Conservation (phyloP, 768 basidiomycete genomes). For the Suillus ampliporus region DNA sequence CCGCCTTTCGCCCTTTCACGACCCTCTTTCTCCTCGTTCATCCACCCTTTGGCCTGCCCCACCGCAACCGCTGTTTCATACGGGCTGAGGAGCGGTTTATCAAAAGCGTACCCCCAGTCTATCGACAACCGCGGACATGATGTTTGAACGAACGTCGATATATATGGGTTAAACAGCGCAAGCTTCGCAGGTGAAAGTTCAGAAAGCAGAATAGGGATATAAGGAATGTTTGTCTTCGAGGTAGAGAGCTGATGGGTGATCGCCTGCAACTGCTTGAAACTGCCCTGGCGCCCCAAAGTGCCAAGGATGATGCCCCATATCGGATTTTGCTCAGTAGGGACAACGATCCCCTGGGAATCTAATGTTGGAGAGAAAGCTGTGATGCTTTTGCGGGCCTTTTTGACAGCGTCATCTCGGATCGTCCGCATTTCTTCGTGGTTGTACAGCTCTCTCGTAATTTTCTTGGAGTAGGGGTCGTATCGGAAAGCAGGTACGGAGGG, state of each 20-base stretch:
- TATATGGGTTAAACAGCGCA: slow-evolving; percentile 76
- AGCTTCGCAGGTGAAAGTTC: slow-evolving; percentile 97
- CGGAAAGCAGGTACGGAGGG: slow-evolving; percentile 93
- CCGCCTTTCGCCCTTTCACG: slow-evolving; percentile 26
- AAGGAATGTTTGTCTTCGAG: slow-evolving; percentile 64
- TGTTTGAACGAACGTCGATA: slow-evolving; percentile 94
- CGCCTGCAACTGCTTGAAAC: slow-evolving; percentile 86
- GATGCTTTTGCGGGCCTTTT: slow-evolving; percentile 72
- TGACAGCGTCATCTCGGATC: slow-evolving; percentile 76
- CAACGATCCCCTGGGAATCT: slow-evolving; percentile 11
- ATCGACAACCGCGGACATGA: slow-evolving; percentile 96
- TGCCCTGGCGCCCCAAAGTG: slow-evolving; percentile 94
- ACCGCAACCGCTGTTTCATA: slow-evolving; percentile 93
- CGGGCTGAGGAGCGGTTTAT: slow-evolving; percentile 85
- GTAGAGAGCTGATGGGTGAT: slow-evolving; percentile 72
- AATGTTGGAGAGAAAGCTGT: slow-evolving; percentile 27
- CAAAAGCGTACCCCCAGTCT: slow-evolving; percentile 98
- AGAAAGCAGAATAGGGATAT: slow-evolving; percentile 90
- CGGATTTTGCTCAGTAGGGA: slow-evolving; percentile 8
- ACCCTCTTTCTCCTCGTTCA: slow-evolving; percentile 40
- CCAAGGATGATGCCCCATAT: slow-evolving; percentile 94
- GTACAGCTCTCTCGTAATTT: slow-evolving; percentile 91
- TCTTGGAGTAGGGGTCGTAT: slow-evolving; percentile 98
- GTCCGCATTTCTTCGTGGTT: slow-evolving; percentile 87
- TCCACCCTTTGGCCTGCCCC: slow-evolving; percentile 70